A percentile compares a stretch with the other conserved stretches of the same genome.
Evolutionary conservation across 2,329 filamentous ascomycete species (phyloP).

Genomic region (Pseudopithomyces maydicus): DNA sequence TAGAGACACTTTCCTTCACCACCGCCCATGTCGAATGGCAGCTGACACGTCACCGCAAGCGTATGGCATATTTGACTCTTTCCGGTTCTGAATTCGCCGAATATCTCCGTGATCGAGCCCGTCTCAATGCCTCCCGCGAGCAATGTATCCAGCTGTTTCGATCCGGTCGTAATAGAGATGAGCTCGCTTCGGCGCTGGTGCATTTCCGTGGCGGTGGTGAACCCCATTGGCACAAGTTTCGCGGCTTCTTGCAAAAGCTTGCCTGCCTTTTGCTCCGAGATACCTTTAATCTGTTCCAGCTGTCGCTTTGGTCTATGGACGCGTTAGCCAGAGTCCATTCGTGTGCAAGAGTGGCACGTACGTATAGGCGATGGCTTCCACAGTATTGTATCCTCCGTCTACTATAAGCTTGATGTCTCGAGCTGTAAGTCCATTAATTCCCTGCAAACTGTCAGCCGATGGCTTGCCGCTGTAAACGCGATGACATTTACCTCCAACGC

Average conservation of each 20-base stretch:
- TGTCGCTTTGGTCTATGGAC: slow-evolving; percentile 66
- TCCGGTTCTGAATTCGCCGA: slow-evolving; percentile 96
- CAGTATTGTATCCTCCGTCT: slow-evolving; percentile 92
- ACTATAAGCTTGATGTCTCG: slow-evolving; percentile 92
- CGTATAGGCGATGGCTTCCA: slow-evolving; percentile 95
- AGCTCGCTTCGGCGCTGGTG: slow-evolving; percentile 94
- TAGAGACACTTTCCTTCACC: slow-evolving; percentile 98
- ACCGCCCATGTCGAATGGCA: slow-evolving; percentile 98
- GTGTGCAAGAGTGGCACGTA: slow-evolving; percentile 47
- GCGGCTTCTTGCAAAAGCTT: slow-evolving; percentile 94
- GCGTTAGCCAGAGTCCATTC: slow-evolving; percentile 25
- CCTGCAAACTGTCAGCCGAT: slow-evolving; percentile 58
- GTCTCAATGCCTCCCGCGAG: slow-evolving; percentile 95
- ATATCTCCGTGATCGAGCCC: slow-evolving; percentile 96
- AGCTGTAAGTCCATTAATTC: slow-evolving; percentile 86
- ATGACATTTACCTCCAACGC: slow-evolving; percentile 75
- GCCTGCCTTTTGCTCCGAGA: slow-evolving; percentile 93
- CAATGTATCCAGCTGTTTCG: slow-evolving; percentile 94
- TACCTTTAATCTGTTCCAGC: slow-evolving; percentile 95
- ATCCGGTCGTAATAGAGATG: slow-evolving; percentile 97
- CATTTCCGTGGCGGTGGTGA: slow-evolving; percentile 99
- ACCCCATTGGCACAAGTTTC: slow-evolving; percentile 97
- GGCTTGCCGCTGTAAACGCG: not conserved
- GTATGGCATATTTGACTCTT: slow-evolving; percentile 99
- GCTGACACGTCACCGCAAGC: slow-evolving; percentile 94